Conservation (phyloP, 73 alveolate genomes). For the Stentor roeselii region DNA sequence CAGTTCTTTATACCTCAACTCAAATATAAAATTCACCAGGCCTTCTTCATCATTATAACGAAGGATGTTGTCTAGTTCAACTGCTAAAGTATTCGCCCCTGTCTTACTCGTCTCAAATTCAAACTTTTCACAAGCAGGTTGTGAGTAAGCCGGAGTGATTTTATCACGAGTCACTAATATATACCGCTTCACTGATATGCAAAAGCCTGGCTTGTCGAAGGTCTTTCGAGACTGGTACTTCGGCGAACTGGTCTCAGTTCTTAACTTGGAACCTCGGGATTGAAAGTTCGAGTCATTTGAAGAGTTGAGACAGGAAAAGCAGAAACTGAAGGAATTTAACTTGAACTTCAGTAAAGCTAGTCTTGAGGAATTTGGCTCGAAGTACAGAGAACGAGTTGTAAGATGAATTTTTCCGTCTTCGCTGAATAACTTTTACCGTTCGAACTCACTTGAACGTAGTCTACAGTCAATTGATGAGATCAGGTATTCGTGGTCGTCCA, state of each 20-base stretch:
- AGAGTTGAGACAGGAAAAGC: neutral
- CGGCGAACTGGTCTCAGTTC: neutral
- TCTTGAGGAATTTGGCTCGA: neutral
- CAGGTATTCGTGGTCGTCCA: neutral
- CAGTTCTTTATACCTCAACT: conserved; percentile 7
- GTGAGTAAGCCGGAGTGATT: conserved; percentile 25
- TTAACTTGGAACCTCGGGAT: neutral
- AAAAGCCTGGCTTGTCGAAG: neutral
- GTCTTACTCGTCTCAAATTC: neutral
- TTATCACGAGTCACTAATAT: neutral
- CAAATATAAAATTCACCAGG: neutral
- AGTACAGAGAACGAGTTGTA: conserved; percentile 17
- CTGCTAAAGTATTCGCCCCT: neutral
- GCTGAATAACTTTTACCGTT: neutral
- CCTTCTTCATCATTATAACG: conserved; percentile 24
- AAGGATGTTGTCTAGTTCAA: conserved; percentile 1
- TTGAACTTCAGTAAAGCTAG: conserved; percentile 10
- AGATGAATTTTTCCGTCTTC: conserved; percentile 1
- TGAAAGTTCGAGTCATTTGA: neutral
- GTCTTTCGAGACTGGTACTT: neutral
- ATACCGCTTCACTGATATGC: neutral
- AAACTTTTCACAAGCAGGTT: neutral
- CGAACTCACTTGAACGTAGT: neutral
- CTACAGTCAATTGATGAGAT: conserved; percentile 3
- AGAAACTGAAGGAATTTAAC: neutral